Conservation (phyloP, 1,284 basidiomycete species). For the Lentinus polychrous region DNA sequence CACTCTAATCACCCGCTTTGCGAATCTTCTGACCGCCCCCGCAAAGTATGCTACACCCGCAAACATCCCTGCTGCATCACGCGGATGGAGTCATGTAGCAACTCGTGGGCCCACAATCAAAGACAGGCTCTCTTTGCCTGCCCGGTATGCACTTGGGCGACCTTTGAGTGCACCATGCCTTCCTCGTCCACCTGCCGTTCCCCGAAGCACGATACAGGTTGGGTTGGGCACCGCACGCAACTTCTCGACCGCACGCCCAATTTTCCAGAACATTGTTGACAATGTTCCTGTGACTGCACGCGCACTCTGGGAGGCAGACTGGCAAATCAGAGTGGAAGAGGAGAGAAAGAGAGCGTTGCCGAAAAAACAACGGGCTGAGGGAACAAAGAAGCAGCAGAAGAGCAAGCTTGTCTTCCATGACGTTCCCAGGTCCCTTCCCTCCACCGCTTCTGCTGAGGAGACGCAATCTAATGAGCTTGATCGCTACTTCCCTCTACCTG, state of each 20-base stretch:
- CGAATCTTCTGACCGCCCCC: conserved; percentile 52
- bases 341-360: conserved; percentile 29
- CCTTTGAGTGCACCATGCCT: conserved; percentile 42
- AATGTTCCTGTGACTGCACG: conserved; percentile 68
- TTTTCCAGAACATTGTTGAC: conserved; percentile 70
- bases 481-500: conserved; percentile 47
- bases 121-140: conserved; percentile 36
- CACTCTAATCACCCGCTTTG: conserved; percentile 45
- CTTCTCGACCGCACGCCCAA: conserved; percentile 61
- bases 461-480: conserved; percentile 38
- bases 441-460: conserved; percentile 3
- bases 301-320: conserved; percentile 64
- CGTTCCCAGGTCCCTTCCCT: neutral
- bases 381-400: conserved; percentile 24
- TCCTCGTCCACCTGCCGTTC: conserved; percentile 46
- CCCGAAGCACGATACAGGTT: conserved; percentile 50
- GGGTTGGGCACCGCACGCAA: conserved; percentile 67
- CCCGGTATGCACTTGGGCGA: conserved; percentile 36
- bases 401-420: conserved; percentile 12
- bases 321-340: conserved; percentile 47
- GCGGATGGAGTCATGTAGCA: conserved; percentile 32
- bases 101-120: conserved; percentile 21
- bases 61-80: conserved; percentile 23
- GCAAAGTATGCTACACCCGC: conserved; percentile 35
- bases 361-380: conserved; percentile 20